Base-by-base conservation (phyloP, 164 flowering plant species). In the Cinnamomum micranthum region DNA sequence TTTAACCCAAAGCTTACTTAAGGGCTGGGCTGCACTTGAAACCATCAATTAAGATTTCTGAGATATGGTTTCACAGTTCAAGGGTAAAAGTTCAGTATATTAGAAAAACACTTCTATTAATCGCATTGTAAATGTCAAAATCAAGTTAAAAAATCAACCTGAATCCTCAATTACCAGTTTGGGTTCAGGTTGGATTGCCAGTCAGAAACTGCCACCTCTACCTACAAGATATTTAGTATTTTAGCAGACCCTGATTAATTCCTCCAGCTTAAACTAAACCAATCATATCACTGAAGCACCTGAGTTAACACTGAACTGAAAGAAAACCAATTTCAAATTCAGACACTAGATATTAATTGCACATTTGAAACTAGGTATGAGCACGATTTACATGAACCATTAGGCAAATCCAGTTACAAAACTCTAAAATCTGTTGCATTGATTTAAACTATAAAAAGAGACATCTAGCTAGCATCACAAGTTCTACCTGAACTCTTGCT, bases 371-470 rank as follows among this genome's bases (percentile, higher is more conserved):
- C n/a, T 14, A 3, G 20, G 17, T 17, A 55, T 19, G 60, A 55
- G 60, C 19, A 55, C 58, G 67, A 65, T 75, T 79, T 79, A 75
- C 78, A 75, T 75, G 70, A 71, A 9, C 24, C 51, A 68, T 55
- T 69, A 20, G 51, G 27, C 27, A 22, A 23, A 50, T 51, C 73
- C 35, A 13, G 58, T 64, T 22, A 78, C 67, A 79, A 74, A 60
- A 76, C 80, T 79, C 63, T 84, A 82, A 82, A 84, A 85, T 76
- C 87, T 82, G 77, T 75, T 81, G 84, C 83, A 81, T 35, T 78
- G 77, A 74, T 76, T 77, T 77, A 7, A 41, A 41, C 76, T 82
- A 78, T 75, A 86, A 75, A 80, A 63, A 28, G 20, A 11, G 20
- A 27, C 17, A 31, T 35, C 13, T n/a, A 71, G 5, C 58, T 70